phyloP scores from a whole-genome alignment of 768 basidiomycete species.

The Boletus tylopilopsis region DNA sequence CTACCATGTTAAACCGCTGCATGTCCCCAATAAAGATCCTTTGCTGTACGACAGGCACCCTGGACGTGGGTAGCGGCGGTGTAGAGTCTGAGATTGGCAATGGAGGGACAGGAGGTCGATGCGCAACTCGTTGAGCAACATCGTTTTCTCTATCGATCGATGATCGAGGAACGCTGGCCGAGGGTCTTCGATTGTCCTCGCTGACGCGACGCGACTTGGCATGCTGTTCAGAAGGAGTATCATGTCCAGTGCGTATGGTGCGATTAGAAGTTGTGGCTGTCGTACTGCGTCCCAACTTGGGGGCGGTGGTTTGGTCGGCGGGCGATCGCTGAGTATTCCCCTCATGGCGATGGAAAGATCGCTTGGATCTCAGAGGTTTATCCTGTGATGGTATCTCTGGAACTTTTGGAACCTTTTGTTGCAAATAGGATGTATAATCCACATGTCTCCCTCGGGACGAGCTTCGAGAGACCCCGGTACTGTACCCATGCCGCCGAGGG shows the following conservation, averaged over 20 bases:
- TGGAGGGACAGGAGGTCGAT: constrained; percentile 38
- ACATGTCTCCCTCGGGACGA: constrained; percentile 17
- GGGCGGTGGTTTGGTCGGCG: constrained; percentile 25
- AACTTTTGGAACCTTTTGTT: constrained; percentile 20
- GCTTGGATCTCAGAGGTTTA: constrained; percentile 42
- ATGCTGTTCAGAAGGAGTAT: constrained; percentile 15
- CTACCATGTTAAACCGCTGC: constrained; percentile 73
- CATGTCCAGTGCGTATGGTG: constrained; percentile 15
- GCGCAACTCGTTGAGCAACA: constrained; percentile 21
- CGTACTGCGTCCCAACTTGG: constrained; percentile 34
- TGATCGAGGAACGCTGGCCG: constrained; percentile 16
- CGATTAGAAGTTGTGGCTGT: constrained; percentile 26
- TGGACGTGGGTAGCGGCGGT: constrained; percentile 28
- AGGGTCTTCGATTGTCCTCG: constrained; percentile 25
- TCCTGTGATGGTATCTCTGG: constrained; percentile 20
- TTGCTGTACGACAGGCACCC: constrained; percentile 48
- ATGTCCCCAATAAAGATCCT: constrained; percentile 74
- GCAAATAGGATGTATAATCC: constrained; percentile 13
- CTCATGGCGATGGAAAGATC: constrained; percentile 59
- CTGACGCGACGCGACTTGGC: constrained; percentile 21
- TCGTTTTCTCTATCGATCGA: constrained; percentile 24
- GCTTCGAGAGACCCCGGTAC: constrained; percentile 17
- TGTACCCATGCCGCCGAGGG: constrained; percentile 8
- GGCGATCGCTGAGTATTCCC: constrained; percentile 35
- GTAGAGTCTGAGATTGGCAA: constrained; percentile 33